These are phyloP conservation scores for Solanum phureja DNA, from an alignment of 257 asterid genomes.

Conservation along the genomic window DNA sequence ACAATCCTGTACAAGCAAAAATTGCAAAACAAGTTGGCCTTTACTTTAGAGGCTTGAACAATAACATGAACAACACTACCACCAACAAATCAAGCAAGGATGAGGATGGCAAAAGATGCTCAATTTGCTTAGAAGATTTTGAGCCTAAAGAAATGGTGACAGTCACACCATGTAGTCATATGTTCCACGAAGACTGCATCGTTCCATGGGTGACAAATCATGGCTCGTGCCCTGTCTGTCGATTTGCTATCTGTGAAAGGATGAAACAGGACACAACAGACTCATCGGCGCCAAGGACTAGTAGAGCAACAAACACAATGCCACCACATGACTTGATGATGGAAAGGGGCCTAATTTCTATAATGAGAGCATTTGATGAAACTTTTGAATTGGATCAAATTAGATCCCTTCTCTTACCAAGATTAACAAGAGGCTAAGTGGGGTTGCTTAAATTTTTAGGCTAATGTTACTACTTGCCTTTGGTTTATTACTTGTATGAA, in stretches of 20 bases:
- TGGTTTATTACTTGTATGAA: background rate
- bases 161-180: conserved; percentile 71
- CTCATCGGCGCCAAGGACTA: background rate
- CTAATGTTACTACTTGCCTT: background rate
- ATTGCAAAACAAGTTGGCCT: conserved; percentile 21
- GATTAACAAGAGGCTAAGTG: background rate
- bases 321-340: background rate
- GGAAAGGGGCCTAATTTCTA: conserved; percentile 1
- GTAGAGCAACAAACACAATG: background rate
- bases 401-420: background rate
- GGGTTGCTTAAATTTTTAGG: background rate
- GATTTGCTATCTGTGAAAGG: conserved; percentile 25
- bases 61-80: background rate
- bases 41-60: conserved; percentile 28
- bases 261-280: conserved; percentile 6
- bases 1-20: conserved; percentile 52
- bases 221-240: conserved; percentile 76
- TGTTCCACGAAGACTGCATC: conserved; percentile 91
- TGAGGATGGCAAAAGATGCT: conserved; percentile 56
- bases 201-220: conserved; percentile 79
- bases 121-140: conserved; percentile 85
- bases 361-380: conserved; percentile 22
- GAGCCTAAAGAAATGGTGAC: conserved; percentile 49
- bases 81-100: background rate
- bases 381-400: conserved; percentile 7